Evolutionary conservation across 768 basidiomycete genomes (phyloP).

Genomic region (Agaricus subrufescens): DNA sequence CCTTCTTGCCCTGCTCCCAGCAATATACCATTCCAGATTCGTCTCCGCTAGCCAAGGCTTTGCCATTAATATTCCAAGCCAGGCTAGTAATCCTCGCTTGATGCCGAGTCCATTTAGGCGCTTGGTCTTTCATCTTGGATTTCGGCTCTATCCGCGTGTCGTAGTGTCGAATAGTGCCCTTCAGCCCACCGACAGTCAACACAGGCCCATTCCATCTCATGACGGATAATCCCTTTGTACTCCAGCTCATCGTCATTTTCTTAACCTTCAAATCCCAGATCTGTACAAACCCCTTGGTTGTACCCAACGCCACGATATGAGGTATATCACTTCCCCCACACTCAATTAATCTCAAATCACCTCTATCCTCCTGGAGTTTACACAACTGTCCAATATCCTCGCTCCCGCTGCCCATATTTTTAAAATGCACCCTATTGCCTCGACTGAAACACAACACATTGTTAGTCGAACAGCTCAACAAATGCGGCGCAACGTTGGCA

Average conservation of each 20-base stretch:
- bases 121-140: conserved; percentile 55
- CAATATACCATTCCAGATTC: conserved; percentile 70
- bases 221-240: conserved; percentile 55
- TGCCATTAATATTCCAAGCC: conserved; percentile 63
- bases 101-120: conserved; percentile 65
- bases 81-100: conserved; percentile 61
- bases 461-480: conserved; percentile 38
- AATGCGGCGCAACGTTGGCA: conserved; percentile 15
- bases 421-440: conserved; percentile 51
- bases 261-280: conserved; percentile 26
- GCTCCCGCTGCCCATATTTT: conserved; percentile 31
- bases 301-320: conserved; percentile 54
- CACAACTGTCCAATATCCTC: conserved; percentile 48
- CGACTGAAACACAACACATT: conserved; percentile 47
- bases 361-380: conserved; percentile 41
- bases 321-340: conserved; percentile 29
- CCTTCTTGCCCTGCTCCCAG: conserved; percentile 61
- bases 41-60: conserved; percentile 72
- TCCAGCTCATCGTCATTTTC: conserved; percentile 38
- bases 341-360: conserved; percentile 38
- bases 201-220: conserved; percentile 60
- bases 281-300: conserved; percentile 60
- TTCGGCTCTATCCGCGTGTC: conserved; percentile 54
- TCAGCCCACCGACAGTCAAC: conserved; percentile 12
- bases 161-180: conserved; percentile 59